Percentiles rank a stretch among this genome's conserved stretches.
phyloP scores from a whole-genome alignment of 2,329 filamentous ascomycete species.

The Dothistroma septosporum region DNA sequence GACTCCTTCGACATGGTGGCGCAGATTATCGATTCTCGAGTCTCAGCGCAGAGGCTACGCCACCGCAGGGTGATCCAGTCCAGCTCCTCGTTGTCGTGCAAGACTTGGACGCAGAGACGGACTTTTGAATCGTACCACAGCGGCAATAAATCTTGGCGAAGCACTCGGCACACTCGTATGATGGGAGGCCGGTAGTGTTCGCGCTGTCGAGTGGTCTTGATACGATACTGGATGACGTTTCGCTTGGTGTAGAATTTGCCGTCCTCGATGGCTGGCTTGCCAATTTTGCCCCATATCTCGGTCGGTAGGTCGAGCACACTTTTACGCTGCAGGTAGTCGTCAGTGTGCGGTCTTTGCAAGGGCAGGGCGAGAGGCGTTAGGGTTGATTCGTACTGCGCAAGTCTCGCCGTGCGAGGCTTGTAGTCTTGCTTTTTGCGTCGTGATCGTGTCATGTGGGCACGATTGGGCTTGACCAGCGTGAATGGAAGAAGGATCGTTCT shows the following conservation, averaged over 20 bases:
- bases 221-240: neutral
- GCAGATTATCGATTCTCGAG: too few relatives aligned
- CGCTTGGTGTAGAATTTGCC: neutral
- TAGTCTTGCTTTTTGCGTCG: neutral
- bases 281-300: neutral
- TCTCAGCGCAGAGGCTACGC: too few relatives aligned
- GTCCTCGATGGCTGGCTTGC: neutral
- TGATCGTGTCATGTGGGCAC: neutral
- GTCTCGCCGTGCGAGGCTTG: neutral
- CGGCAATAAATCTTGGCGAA: neutral
- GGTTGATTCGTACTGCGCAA: neutral
- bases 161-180: neutral
- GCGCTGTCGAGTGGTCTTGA: neutral
- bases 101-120: too few relatives aligned
- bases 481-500: too few relatives aligned
- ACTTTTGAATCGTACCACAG: neutral
- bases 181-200: neutral
- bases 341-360: too few relatives aligned
- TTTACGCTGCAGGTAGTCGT: neutral
- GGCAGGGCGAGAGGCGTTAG: neutral
- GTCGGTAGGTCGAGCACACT: neutral
- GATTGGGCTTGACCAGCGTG: too few relatives aligned
- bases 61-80: too few relatives aligned
- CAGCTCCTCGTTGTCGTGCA: too few relatives aligned
- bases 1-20: too few relatives aligned